Conservation (phyloP, 1,284 basidiomycete species). For the Cerrena zonata region DNA sequence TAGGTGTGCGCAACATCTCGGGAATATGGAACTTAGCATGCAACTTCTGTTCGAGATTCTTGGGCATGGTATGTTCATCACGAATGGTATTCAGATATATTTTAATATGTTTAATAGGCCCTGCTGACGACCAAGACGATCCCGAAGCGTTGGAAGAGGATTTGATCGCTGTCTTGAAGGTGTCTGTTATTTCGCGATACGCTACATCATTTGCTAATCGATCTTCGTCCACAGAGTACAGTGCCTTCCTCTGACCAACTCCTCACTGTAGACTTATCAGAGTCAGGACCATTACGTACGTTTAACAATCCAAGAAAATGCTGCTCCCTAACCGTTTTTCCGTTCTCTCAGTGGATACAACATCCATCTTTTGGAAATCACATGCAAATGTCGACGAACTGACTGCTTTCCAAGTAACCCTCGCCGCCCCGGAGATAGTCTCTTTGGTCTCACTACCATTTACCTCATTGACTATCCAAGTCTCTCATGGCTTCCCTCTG, state of each 20-base stretch:
- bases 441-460: slow-evolving; percentile 54
- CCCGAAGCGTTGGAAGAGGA: slow-evolving; percentile 54
- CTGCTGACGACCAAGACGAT: slow-evolving; percentile 37
- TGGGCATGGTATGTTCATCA: slow-evolving; percentile 49
- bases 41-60: slow-evolving; percentile 77
- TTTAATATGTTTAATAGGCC: slow-evolving; percentile 15
- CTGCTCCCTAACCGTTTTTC: too few species aligned
- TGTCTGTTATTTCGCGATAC: slow-evolving; percentile 20
- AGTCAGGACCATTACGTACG: slow-evolving; percentile 61
- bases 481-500: slow-evolving; percentile 42
- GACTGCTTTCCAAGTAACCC: slow-evolving; percentile 66
- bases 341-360: slow-evolving; percentile 71
- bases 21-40: slow-evolving; percentile 70
- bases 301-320: too few species aligned
- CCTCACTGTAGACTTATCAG: slow-evolving; percentile 57
- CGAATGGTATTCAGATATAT: too few species aligned
- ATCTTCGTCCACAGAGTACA: slow-evolving; percentile 46
- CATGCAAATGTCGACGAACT: slow-evolving; percentile 56
- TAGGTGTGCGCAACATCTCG: slow-evolving; percentile 69
- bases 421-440: slow-evolving; percentile 44
- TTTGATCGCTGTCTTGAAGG: slow-evolving; percentile 64
- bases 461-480: slow-evolving; percentile 48
- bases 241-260: slow-evolving; percentile 53
- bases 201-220: slow-evolving; percentile 2
- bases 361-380: slow-evolving; percentile 63